phyloP scores from a whole-genome alignment of 129 eudicot genomes.

The Gnaphalium uliginosum region DNA sequence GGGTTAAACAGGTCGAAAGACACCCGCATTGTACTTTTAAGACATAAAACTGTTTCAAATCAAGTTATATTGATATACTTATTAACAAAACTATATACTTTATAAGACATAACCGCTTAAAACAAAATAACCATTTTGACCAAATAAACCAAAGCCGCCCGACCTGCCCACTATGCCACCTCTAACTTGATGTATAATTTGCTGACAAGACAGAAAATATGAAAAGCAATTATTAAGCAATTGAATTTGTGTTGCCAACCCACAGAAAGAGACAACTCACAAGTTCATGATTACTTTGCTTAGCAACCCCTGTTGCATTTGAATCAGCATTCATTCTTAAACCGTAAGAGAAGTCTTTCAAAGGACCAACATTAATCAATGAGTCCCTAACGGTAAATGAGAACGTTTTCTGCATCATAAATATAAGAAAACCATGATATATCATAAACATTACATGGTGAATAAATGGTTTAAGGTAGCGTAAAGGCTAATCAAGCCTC shows the following conservation, averaged over 20 bases:
- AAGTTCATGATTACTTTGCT: conserved; percentile 96
- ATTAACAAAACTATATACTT: too few species aligned
- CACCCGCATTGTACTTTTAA: background rate
- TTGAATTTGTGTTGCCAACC: conserved; percentile 19
- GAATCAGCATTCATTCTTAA: conserved; percentile 84
- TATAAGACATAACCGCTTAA: background rate
- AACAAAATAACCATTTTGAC: background rate
- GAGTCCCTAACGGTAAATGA: conserved; percentile 97
- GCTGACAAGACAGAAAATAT: background rate
- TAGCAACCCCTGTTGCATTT: conserved; percentile 75
- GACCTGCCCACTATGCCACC: background rate
- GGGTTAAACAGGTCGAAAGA: background rate
- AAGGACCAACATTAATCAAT: conserved; percentile 85
- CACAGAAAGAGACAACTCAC: conserved; percentile 52
- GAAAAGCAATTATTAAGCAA: conserved; percentile 14
- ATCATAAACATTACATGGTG: conserved; percentile 11
- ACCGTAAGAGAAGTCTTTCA: conserved; percentile 91
- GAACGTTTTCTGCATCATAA: conserved; percentile 75
- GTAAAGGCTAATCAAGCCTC: background rate
- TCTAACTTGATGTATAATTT: background rate
- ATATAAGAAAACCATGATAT: background rate
- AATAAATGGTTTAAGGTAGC: background rate
- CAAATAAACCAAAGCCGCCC: background rate
- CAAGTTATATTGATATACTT: too few species aligned
- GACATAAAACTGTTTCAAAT: background rate